Evolutionary conservation across 2,329 filamentous ascomycete species (phyloP).

Genomic region (Neospermospora avenae): DNA sequence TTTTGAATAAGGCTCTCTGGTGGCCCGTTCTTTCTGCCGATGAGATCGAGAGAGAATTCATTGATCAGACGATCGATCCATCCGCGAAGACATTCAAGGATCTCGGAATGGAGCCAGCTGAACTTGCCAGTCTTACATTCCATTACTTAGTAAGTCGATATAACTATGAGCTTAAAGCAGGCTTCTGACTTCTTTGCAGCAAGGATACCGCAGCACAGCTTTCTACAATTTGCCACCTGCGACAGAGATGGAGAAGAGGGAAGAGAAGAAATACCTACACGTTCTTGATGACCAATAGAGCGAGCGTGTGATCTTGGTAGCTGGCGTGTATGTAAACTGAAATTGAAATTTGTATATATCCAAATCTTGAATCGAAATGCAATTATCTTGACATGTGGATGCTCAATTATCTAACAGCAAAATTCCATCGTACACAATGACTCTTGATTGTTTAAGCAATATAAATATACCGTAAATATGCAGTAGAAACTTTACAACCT

Average conservation of each 20-base stretch:
- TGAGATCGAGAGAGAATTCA: constrained; percentile 86
- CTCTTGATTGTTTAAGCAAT: no score
- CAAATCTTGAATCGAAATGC: constrained; percentile 1
- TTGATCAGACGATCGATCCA: constrained; percentile 88
- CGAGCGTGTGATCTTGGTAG: constrained; percentile 2
- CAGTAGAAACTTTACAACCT: no score
- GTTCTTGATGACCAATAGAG: constrained; percentile 81
- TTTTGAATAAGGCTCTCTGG: constrained; percentile 83
- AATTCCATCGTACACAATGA: no score
- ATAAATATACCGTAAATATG: not conserved
- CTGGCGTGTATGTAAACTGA: constrained; percentile 8
- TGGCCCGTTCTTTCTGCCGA: constrained; percentile 82
- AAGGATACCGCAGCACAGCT: constrained; percentile 83
- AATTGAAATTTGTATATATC: constrained; percentile 19
- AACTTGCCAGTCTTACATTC: constrained; percentile 83
- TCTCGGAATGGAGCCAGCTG: constrained; percentile 82
- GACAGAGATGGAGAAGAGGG: constrained; percentile 88
- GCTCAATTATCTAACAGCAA: no score
- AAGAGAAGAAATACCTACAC: constrained; percentile 96
- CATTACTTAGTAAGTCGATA: constrained; percentile 78
- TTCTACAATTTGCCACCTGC: constrained; percentile 93
- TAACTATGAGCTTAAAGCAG: no score
- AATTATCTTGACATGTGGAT: not conserved
- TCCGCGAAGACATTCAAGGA: constrained; percentile 95
- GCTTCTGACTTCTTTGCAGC: constrained; percentile 51